Evolutionary conservation across 495 filamentous ascomycete species (phyloP).

Genomic region (Pseudoneurospora amorphoporcata): DNA sequence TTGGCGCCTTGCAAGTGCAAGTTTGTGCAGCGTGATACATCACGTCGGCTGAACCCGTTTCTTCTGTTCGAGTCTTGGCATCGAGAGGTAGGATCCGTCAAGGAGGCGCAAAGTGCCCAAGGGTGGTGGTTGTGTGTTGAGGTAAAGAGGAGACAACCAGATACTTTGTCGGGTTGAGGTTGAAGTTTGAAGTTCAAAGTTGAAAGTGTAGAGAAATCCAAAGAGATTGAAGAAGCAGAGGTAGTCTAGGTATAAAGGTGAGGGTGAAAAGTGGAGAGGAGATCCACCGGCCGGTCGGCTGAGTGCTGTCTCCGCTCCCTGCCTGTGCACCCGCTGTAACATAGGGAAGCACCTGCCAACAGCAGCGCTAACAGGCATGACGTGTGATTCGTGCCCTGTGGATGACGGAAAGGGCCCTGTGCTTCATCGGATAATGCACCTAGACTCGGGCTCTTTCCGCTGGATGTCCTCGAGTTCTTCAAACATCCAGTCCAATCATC

Average conservation of each 20-base stretch:
- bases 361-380: not conserved
- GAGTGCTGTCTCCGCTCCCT: not conserved
- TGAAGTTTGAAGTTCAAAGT: not conserved
- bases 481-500: not conserved
- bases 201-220: not conserved
- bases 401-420: not conserved
- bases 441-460: not conserved
- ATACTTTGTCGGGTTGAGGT: not conserved
- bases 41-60: not conserved
- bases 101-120: not conserved
- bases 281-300: not conserved
- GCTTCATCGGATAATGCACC: conserved; percentile 22
- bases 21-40: conserved; percentile 4
- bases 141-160: not conserved
- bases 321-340: not conserved
- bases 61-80: not conserved
- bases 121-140: not conserved
- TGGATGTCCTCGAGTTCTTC: not conserved
- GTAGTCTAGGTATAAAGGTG: not conserved
- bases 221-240: not conserved
- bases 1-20: not conserved
- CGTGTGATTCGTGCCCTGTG: not conserved
- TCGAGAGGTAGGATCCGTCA: not conserved
- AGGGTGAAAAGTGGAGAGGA: not conserved
- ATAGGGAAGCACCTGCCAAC: not conserved